Base-by-base conservation (phyloP, 768 basidiomycete genomes). In the Podaxis sp. region DNA sequence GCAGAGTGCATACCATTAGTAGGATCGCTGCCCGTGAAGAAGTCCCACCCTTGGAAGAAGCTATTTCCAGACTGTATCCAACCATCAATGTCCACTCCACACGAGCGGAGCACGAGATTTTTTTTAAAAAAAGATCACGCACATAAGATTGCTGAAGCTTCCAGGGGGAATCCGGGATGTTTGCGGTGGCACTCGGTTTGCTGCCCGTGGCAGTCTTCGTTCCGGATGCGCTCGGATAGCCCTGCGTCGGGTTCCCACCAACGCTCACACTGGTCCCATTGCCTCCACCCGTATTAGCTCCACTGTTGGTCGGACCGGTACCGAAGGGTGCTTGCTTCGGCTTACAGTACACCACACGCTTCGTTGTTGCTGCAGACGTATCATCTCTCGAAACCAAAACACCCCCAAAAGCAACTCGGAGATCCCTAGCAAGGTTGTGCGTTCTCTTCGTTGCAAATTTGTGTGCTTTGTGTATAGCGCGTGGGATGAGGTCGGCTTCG, bases 21-120 rank as follows among this genome's bases (percentile, higher is more conserved):
- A 4, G 94, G 93, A 77, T 96, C 94, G 9, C 77, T 67, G 33
- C 66, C 73, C 8, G 80, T 83, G 70, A 78, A 87, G 76, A 96
- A 96, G 67, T 83, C 70, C 89, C 90, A 96, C 52, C 87, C 89
- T 69, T 90, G 77, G 64, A 95, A 96, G 79, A 97, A 97, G 46
- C 79, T 80, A 53, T 75, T 77, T 19, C 93, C 94, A 54, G 80
- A 73, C 86, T 87, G 70, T 50, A 57, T 43, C 19, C 43, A 43
- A 19, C 29, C 8, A 43, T 47, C n/a, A 49, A 43, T 55, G 12
- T 46, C 46, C n/a, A 33, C 53, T 22, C 43, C 24, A 36, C 43
- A 51, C 41, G n/a, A 46, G 33, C 47, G 49, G 43, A n/a, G 12
- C 12, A 15, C 15, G 19, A 40, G 37, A 46, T 40, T 25, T 25